Base-by-base conservation (phyloP, 345 rosid genomes). In the Lenwebbia sp. region DNA sequence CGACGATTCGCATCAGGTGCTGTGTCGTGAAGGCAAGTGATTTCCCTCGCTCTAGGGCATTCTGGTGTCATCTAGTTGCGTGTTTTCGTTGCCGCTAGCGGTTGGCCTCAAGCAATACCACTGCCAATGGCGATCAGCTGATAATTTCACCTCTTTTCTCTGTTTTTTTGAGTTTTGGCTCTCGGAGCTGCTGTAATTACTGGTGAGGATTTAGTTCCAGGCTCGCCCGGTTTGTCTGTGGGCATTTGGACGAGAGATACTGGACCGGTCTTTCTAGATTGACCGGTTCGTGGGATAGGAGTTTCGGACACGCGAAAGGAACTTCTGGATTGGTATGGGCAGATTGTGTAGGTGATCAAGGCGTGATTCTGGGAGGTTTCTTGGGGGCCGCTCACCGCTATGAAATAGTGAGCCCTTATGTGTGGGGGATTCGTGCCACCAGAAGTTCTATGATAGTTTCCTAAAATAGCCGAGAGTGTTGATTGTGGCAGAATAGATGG, bases 21-120 rank as follows among this genome's bases (percentile, higher is more conserved):
- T 37, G 40, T 44, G 52, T 22, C 87, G 75, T 50, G 87, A 19
- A 89, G 92, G 94, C 92, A 86, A 88, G 92, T 88, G 53, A 62
- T 81, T 74, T 58, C 28, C 50, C 81, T 70, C n/a, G 62, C 53
- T 13, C 33, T 54, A n/a, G 51, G 25, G 62, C 44, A 50, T 54
- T 40, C 53, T 47, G 47, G 78, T 13, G 78, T 70, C 47, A 25
- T 70, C 47, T 70, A 25, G 78, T 23, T 44, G 78, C 78, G 25
- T 44, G 81, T 70, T 53, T 53, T 53, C 26, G 57, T 22, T 21
- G 25, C 23, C 25, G 57, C 57, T 22, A 54, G 57, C 57, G 23
- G 57, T 54, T 54, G 57, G 57, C 57, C 57, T 47, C 81, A 40
- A 22, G 81, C 81, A 25, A 70, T 37, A 23, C 81, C 81, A 22